phyloP scores from a whole-genome alignment of 1,284 basidiomycete species.

The Apiotrichum montevideense region DNA sequence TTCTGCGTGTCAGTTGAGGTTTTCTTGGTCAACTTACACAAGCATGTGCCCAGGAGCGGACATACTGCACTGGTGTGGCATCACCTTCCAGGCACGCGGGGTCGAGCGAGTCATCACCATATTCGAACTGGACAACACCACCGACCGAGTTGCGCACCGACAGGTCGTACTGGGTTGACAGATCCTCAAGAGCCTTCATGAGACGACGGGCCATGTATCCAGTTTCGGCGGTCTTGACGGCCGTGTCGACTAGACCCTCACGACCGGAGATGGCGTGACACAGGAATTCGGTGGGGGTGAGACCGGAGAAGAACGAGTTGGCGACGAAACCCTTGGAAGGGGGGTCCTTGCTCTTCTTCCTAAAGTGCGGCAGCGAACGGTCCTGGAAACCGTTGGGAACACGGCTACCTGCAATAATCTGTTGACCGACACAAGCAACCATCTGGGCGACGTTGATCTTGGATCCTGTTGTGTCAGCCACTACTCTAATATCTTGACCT shows the following conservation, averaged over 20 bases:
- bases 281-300: constrained; percentile 93
- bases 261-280: constrained; percentile 99
- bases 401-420: constrained; percentile 96
- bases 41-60: constrained; percentile 82
- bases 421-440: constrained; percentile 99
- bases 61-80: constrained; percentile 83
- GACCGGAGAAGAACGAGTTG: constrained; percentile 92
- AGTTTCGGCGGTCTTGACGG: constrained; percentile 98
- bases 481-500: constrained; percentile 5
- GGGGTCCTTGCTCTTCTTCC: constrained; percentile 94
- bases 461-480: constrained; percentile 59
- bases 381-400: constrained; percentile 99
- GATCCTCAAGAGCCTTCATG: constrained; percentile 98
- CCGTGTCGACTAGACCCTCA: constrained; percentile 97
- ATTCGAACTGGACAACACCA: constrained; percentile 95
- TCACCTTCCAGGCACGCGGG: constrained; percentile 94
- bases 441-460: constrained; percentile 99
- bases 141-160: constrained; percentile 95
- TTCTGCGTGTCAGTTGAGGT: constrained; percentile 45
- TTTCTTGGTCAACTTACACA: constrained; percentile 56
- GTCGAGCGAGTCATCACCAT: constrained; percentile 96
- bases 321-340: constrained; percentile 98
- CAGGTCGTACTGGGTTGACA: constrained; percentile 93
- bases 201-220: constrained; percentile 98
- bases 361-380: constrained; percentile 95